Conservation (phyloP, 2,329 filamentous ascomycete species). For the Arthrobotrys iridis region DNA sequence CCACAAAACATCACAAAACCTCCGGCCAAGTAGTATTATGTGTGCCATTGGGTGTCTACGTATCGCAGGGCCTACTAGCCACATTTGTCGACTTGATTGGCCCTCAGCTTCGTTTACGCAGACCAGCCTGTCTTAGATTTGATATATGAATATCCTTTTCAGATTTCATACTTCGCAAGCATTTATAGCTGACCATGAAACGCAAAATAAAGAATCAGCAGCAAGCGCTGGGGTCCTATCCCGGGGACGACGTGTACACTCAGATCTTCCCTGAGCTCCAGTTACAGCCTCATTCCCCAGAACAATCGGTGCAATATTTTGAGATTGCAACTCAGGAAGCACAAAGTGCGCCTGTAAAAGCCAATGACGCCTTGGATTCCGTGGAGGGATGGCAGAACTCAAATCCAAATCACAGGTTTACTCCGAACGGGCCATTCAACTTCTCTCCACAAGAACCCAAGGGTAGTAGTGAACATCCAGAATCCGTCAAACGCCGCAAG, state of each 20-base stretch:
- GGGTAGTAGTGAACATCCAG: slow-evolving; percentile 36
- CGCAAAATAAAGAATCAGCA: neutral
- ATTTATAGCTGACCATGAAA: neutral
- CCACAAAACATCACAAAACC: slow-evolving; percentile 35
- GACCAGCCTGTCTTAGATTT: no score
- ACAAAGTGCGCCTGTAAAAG: neutral
- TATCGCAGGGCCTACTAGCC: no score
- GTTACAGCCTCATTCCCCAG: no score
- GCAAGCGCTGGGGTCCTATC: neutral
- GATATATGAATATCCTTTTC: neutral
- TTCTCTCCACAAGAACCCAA: slow-evolving; percentile 18
- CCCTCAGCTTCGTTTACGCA: no score
- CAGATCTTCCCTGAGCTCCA: no score
- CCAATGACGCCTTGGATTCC: neutral
- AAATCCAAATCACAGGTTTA: slow-evolving; percentile 31
- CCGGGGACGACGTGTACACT: neutral
- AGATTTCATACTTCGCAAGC: neutral
- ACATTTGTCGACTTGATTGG: no score
- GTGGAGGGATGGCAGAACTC: slow-evolving; percentile 19
- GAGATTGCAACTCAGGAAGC: neutral
- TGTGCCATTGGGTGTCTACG: no score
- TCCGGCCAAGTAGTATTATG: slow-evolving; percentile 10
- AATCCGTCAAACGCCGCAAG: slow-evolving; percentile 42
- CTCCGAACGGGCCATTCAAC: slow-evolving; percentile 36
- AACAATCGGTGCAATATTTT: no score